phyloP scores from a whole-genome alignment of 2,329 filamentous ascomycete genomes.

The Rhynchosporium agropyri region DNA sequence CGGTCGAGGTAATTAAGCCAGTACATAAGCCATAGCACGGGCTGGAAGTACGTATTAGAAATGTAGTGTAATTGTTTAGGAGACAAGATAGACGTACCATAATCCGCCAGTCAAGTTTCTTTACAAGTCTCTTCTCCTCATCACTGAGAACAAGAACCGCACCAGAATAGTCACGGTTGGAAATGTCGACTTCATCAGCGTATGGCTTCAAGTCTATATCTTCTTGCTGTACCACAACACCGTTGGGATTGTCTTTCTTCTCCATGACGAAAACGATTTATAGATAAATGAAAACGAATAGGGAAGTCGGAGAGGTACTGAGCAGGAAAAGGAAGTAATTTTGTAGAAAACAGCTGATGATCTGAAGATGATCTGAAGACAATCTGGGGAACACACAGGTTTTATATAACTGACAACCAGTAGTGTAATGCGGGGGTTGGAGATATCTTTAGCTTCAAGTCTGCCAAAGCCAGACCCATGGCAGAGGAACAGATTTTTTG shows the following conservation, averaged over 20 bases:
- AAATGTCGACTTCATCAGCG: background rate
- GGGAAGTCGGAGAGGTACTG: background rate
- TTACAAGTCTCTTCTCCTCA: constrained; percentile 11
- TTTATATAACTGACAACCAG: constrained; percentile 10
- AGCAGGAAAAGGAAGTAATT: background rate
- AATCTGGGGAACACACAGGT: constrained; percentile 4
- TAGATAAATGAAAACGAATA: background rate
- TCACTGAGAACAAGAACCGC: constrained; percentile 9
- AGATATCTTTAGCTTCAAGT: background rate
- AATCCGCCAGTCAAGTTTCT: constrained; percentile 18
- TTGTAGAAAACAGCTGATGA: background rate
- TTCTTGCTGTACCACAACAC: constrained; percentile 12
- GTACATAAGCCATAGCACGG: constrained; percentile 37
- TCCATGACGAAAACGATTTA: background rate
- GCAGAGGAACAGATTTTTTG: background rate
- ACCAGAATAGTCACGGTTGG: constrained; percentile 16
- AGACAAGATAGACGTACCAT: constrained; percentile 2
- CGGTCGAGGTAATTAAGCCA: constrained; percentile 43
- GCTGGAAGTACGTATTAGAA: constrained; percentile 23
- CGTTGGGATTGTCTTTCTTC: constrained; percentile 12
- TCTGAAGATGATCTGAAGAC: background rate
- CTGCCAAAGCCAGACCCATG: background rate
- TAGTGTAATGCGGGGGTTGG: constrained; percentile 9
- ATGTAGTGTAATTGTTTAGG: background rate
- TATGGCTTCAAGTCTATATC: constrained; percentile 6